Conservation (phyloP, 225 moss, liverwort and hornwort species). For the Climacium dendroides region DNA sequence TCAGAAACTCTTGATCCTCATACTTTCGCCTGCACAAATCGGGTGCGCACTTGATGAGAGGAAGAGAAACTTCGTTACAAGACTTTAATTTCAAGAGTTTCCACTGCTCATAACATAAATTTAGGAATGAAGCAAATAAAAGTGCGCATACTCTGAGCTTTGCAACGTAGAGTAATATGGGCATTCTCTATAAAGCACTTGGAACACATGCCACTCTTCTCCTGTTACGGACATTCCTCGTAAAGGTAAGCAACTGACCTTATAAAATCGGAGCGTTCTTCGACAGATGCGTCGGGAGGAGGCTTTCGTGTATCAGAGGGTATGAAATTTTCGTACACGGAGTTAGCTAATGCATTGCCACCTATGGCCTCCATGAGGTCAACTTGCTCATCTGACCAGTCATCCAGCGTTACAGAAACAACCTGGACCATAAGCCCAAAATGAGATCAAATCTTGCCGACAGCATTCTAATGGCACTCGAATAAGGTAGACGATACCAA, state of each 20-base stretch:
- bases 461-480: background rate
- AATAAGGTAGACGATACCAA: background rate
- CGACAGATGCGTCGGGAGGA: conserved; percentile 46
- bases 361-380: conserved; percentile 75
- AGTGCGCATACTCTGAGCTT: background rate
- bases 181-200: background rate
- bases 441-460: background rate
- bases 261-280: conserved; percentile 82
- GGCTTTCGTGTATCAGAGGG: conserved; percentile 65
- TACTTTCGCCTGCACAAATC: conserved; percentile 76
- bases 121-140: background rate
- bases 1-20: conserved; percentile 88
- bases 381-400: conserved; percentile 83
- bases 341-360: conserved; percentile 83
- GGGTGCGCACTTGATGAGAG: background rate
- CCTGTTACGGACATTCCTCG: background rate
- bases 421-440: conserved; percentile 30
- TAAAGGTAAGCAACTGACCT: conserved; percentile 21
- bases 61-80: background rate
- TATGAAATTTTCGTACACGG: conserved; percentile 70
- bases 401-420: conserved; percentile 81
- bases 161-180: background rate
- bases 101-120: background rate
- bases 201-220: background rate
- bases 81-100: background rate